Base-by-base conservation (phyloP, 257 asterid species). In the Anisodus acutangulus region DNA sequence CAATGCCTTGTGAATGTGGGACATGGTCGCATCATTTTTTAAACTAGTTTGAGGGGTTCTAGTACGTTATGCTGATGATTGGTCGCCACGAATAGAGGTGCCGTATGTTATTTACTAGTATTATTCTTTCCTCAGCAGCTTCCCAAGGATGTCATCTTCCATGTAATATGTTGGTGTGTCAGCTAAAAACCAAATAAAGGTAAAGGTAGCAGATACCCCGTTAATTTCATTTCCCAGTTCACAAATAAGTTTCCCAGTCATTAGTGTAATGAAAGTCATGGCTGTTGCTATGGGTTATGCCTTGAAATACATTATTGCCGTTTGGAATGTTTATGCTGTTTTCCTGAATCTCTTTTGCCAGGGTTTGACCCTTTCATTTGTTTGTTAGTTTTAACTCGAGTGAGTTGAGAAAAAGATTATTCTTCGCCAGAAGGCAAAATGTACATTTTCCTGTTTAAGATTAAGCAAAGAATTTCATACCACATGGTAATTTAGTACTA, bases 211-310 rank as follows among this genome's bases (percentile, higher is more conserved):
- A 15, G 80, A 76, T 13, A 26, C 64, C 64, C 22, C 2, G 0
- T 76, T 76, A 53, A 53, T 51, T 13, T 76, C 10, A n/a, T 13
- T 49, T 51, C 47, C 22, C 63, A 31, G 63, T 76, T 76, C 8
- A 3, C 47, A 7, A 51, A 51, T 76, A 76, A 76, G 47, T 54
- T 72, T 76, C 22, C 19, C 19, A 72, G 59, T 45, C 80, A 72
- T 72, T 74, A 11, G 43, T 74, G 80, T 74, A 19, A 74, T 74
- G 43, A 9, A 49, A 19, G 80, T 74, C 62, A 19, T 49, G 60
- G 19, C 80, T 51, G 81, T 53, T 76, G 26, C 81, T 6, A 76
- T 13, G 19, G 43, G 2, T 76, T n/a, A 26, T 76, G 64, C 47
- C 63, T 76, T 51, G 47, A 63, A 49, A 51, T 72, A 43, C 37